Percentiles rank a stretch among this genome's conserved stretches.
Conservation (phyloP, 768 basidiomycete species). For the Fomitopsis serialis region DNA sequence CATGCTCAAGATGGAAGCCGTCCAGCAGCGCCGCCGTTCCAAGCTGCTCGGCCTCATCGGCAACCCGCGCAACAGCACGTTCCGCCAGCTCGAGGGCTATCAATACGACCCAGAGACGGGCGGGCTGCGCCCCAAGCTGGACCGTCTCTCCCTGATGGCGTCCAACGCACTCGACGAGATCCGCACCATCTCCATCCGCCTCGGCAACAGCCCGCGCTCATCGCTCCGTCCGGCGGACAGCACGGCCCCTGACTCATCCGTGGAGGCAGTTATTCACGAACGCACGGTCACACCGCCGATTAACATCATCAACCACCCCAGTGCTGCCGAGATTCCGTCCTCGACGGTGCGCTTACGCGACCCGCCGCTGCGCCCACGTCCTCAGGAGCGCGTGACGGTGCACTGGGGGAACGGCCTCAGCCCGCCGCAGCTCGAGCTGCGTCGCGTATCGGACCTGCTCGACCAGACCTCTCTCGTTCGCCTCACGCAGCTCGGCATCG, state of each 20-base stretch:
- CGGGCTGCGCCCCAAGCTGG: background rate
- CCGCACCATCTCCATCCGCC: background rate
- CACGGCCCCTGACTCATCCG: background rate
- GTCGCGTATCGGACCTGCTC: conserved; percentile 17
- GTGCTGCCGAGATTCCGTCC: background rate
- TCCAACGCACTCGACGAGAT: background rate
- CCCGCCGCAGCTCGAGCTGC: conserved; percentile 15
- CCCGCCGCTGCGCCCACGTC: background rate
- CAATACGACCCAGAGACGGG: conserved; percentile 27
- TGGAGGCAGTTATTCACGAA: background rate
- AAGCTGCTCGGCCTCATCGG: conserved; percentile 44
- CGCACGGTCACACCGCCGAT: background rate
- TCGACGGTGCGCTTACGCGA: background rate
- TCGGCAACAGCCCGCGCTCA: background rate
- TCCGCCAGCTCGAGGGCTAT: conserved; percentile 42
- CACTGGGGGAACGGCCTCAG: conserved; percentile 10
- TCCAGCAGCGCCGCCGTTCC: conserved; percentile 29
- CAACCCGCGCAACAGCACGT: conserved; percentile 47
- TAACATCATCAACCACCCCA: background rate
- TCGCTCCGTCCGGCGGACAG: background rate
- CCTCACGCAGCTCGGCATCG: background rate
- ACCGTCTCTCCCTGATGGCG: background rate
- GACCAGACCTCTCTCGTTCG: conserved; percentile 6
- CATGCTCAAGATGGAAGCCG: conserved; percentile 29
- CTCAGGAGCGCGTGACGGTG: conserved; percentile 15